phyloP scores from a whole-genome alignment of 2,329 filamentous ascomycete genomes.

The Phymatotrichopsis omnivora region DNA sequence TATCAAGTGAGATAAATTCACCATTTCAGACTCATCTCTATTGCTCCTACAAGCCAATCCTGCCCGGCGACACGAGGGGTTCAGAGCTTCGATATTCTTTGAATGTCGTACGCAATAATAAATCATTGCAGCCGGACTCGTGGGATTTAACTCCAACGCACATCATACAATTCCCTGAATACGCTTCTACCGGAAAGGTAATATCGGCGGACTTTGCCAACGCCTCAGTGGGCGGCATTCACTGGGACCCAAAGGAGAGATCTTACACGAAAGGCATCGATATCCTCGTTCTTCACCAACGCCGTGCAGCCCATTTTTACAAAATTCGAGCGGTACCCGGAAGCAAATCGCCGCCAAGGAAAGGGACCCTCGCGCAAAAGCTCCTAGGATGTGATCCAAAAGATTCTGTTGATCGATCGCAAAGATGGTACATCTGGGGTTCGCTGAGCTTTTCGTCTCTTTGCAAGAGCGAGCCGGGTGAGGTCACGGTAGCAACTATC shows the following conservation, averaged over 20 bases:
- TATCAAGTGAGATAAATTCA: constrained; percentile 1
- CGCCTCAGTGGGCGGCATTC: background rate
- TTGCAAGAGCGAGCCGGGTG: constrained; percentile 2
- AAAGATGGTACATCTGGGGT: constrained; percentile 2
- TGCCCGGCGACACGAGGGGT: background rate
- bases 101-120: background rate
- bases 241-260: background rate
- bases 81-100: too few relatives aligned
- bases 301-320: background rate
- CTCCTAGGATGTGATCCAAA: background rate
- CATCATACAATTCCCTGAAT: constrained; percentile 4
- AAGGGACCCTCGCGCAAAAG: background rate
- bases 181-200: constrained; percentile 1
- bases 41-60: constrained; percentile 2
- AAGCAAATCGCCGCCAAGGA: background rate
- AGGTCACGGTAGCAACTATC: too few relatives aligned
- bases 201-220: constrained; percentile 6
- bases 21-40: constrained; percentile 8
- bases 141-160: constrained; percentile 11
- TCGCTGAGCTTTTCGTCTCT: background rate
- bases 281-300: constrained; percentile 10
- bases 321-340: constrained; percentile 4
- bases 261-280: constrained; percentile 9
- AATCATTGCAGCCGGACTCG: background rate
- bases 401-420: background rate